Conservation (phyloP, 129 eudicot genomes). For the Pittosporum tobira region DNA sequence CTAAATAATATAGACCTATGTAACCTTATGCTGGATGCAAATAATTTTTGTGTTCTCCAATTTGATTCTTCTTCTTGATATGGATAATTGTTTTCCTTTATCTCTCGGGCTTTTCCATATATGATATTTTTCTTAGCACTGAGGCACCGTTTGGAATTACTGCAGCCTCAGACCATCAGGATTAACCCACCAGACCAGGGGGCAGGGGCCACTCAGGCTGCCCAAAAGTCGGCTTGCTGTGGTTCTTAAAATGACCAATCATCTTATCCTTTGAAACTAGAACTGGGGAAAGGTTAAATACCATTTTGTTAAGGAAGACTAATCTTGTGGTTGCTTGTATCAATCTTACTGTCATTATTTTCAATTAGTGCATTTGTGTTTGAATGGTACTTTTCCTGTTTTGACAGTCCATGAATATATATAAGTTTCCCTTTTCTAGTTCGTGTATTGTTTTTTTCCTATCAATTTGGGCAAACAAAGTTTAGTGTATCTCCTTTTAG, state of each 20-base stretch:
- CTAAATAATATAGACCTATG: not conserved
- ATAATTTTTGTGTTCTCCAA: not conserved
- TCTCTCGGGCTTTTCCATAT: not conserved
- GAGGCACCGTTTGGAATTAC: not conserved
- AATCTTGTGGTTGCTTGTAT: conserved; percentile 30
- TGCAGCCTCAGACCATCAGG: conserved; percentile 65
- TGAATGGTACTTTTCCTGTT: conserved; percentile 20
- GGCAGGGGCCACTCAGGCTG: conserved; percentile 42
- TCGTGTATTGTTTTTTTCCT: not conserved
- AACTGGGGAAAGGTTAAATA: conserved; percentile 22
- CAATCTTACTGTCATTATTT: conserved; percentile 16
- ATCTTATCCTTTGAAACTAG: conserved; percentile 12
- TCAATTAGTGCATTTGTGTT: conserved; percentile 31
- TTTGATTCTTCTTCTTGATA: not conserved
- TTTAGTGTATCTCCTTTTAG: not conserved
- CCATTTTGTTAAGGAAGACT: conserved; percentile 16
- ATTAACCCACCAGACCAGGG: conserved; percentile 47
- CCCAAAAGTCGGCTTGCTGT: conserved; percentile 55
- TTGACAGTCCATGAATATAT: conserved; percentile 23
- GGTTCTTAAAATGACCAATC: conserved; percentile 36
- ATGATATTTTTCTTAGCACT: not conserved
- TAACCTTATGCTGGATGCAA: not conserved
- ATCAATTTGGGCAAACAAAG: not conserved
- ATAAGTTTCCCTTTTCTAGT: conserved; percentile 3
- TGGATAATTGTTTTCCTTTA: not conserved